phyloP scores from a whole-genome alignment of 768 basidiomycete genomes.

The Lentinula edodes region DNA sequence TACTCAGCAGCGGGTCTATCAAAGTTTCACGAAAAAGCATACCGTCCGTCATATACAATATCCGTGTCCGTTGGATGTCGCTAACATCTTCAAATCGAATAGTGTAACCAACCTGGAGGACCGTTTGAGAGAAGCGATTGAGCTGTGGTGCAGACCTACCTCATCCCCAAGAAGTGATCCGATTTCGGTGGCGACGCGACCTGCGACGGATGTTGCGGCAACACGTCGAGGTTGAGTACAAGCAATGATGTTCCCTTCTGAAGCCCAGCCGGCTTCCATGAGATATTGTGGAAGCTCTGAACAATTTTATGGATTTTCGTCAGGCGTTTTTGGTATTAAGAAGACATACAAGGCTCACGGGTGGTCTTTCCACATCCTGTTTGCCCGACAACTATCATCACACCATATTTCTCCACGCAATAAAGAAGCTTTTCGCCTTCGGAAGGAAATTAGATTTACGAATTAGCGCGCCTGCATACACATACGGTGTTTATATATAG shows the following conservation, averaged over 20 bases:
- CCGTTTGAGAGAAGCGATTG: neutral
- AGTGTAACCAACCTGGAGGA: constrained; percentile 85
- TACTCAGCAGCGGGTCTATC: constrained; percentile 85
- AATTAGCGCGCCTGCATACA: constrained; percentile 5
- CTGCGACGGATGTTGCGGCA: constrained; percentile 91
- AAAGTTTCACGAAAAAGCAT: constrained; percentile 95
- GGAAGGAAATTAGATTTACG: neutral
- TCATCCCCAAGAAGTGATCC: constrained; percentile 87
- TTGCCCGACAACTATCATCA: constrained; percentile 87
- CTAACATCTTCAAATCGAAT: constrained; percentile 96
- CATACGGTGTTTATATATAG: constrained; percentile 87
- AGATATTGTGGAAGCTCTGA: constrained; percentile 94
- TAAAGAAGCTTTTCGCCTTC: constrained; percentile 77
- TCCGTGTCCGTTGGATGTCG: constrained; percentile 76
- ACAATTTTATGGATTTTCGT: constrained; percentile 12
- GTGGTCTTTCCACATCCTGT: constrained; percentile 99
- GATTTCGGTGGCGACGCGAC: constrained; percentile 88
- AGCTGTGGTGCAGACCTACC: constrained; percentile 31
- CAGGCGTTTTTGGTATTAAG: constrained; percentile 2
- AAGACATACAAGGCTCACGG: constrained; percentile 47
- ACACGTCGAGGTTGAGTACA: constrained; percentile 93
- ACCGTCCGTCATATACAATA: constrained; percentile 97
- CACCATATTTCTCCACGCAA: constrained; percentile 77
- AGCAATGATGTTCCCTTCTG: constrained; percentile 76
- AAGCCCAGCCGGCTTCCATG: constrained; percentile 89